Conservation (phyloP, 768 basidiomycete species). For the Termitomyces sp. region DNA sequence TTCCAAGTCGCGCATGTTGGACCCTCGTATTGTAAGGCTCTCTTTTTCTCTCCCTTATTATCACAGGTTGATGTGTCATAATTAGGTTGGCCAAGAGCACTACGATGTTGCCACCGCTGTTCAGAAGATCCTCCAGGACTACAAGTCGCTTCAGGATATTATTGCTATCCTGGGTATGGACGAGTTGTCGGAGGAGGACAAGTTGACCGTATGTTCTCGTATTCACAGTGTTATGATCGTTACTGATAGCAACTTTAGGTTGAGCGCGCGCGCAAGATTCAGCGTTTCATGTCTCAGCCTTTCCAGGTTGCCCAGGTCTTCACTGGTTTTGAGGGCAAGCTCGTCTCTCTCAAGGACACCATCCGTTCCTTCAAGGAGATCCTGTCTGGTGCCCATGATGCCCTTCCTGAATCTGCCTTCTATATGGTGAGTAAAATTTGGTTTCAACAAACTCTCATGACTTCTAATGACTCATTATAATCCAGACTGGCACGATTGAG, state of each 20-base stretch:
- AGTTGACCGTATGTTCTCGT: slow-evolving; percentile 75
- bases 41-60: neutral
- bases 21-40: slow-evolving; percentile 92
- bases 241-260: slow-evolving; percentile 45
- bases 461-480: slow-evolving; percentile 4
- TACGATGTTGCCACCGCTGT: slow-evolving; percentile 96
- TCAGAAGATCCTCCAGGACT: slow-evolving; percentile 96
- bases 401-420: slow-evolving; percentile 93
- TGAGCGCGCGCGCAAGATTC: slow-evolving; percentile 97
- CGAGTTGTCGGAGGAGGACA: slow-evolving; percentile 99
- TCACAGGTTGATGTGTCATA: slow-evolving; percentile 2
- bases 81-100: slow-evolving; percentile 82
- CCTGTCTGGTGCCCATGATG: slow-evolving; percentile 83
- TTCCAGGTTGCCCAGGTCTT: slow-evolving; percentile 99
- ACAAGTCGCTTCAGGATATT: slow-evolving; percentile 98
- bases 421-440: slow-evolving; percentile 68
- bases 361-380: slow-evolving; percentile 98
- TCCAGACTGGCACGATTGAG: slow-evolving; percentile 84
- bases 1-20: slow-evolving; percentile 99
- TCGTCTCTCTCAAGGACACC: slow-evolving; percentile 95
- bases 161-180: slow-evolving; percentile 99
- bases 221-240: neutral
- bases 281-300: slow-evolving; percentile 99
- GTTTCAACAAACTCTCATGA: neutral
- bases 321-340: slow-evolving; percentile 98